These are phyloP conservation scores for Phylloporus rhodoxanthus DNA, from an alignment of 768 basidiomycete genomes.

Conservation along the genomic window DNA sequence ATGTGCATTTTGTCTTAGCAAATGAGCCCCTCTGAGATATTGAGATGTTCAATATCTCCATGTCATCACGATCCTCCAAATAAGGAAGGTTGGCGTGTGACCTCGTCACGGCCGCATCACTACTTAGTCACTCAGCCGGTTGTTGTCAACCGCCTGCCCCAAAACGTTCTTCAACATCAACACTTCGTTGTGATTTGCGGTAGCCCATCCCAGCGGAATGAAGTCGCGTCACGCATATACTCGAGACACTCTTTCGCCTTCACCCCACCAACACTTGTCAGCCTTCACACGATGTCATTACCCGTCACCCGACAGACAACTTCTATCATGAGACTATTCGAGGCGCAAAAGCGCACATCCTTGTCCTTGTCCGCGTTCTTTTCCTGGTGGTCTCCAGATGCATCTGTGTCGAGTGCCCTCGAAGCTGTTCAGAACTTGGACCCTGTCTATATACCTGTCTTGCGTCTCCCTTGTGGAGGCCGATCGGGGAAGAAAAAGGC, in stretches of 20 bases:
- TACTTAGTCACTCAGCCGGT: too few relatives aligned
- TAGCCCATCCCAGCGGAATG: constrained; percentile 33
- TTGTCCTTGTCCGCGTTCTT: constrained; percentile 58
- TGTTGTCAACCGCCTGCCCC: constrained; percentile 68
- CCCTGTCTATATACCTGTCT: constrained; percentile 62
- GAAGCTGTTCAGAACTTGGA: constrained; percentile 72
- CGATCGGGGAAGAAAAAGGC: constrained; percentile 35
- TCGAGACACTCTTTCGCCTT: constrained; percentile 63
- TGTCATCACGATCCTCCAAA: too few relatives aligned
- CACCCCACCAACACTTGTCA: constrained; percentile 85
- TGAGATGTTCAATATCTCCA: too few relatives aligned
- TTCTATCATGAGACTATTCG: constrained; percentile 78
- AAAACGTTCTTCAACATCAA: constrained; percentile 66
- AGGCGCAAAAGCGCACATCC: constrained; percentile 60
- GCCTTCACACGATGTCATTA: constrained; percentile 61
- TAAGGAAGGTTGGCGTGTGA: too few relatives aligned
- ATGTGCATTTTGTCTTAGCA: too few relatives aligned
- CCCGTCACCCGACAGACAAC: constrained; percentile 56
- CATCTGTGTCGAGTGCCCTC: constrained; percentile 42
- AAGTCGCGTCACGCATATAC: constrained; percentile 51
- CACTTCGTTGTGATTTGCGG: constrained; percentile 49
- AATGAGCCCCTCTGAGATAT: too few relatives aligned
- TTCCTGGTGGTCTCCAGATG: constrained; percentile 53
- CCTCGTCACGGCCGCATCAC: too few relatives aligned
- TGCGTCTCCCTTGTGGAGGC: constrained; percentile 63